These are phyloP conservation scores for Fusarium staphyleae DNA, from an alignment of 2,329 filamentous ascomycete species.

Conservation along the genomic window DNA sequence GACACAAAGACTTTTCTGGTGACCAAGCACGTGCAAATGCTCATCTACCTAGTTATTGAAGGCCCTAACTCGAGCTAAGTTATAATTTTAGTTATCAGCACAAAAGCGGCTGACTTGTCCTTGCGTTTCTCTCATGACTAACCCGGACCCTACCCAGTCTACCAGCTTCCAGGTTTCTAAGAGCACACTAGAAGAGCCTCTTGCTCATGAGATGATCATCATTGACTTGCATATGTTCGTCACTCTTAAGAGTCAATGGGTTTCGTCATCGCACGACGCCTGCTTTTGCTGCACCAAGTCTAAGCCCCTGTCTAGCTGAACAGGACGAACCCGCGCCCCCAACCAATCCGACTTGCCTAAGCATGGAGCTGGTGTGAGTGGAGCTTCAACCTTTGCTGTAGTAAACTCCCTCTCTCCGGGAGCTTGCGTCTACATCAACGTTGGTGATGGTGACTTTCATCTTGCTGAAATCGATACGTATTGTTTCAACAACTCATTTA, in stretches of 20 bases:
- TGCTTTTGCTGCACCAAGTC: conserved; percentile 6
- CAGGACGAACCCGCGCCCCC: not conserved
- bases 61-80: too few species aligned
- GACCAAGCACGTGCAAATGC: conserved; percentile 16
- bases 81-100: not conserved
- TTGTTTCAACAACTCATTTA: too few species aligned
- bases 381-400: not conserved
- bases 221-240: not conserved
- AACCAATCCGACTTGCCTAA: conserved; percentile 9
- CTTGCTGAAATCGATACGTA: not conserved
- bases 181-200: too few species aligned
- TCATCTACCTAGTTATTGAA: too few species aligned
- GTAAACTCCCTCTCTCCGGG: not conserved
- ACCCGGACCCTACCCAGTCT: not conserved
- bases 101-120: not conserved
- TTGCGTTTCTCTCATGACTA: not conserved
- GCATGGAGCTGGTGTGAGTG: conserved; percentile 3
- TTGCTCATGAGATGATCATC: not conserved
- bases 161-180: not conserved
- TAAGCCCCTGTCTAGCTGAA: conserved; percentile 30
- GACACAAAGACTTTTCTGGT: conserved; percentile 15
- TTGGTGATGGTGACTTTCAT: not conserved
- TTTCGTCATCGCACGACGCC: conserved; percentile 32
- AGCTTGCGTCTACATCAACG: not conserved
- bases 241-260: not conserved